Percentiles rank a stretch among this genome's conserved stretches.
Conservation (phyloP, 495 filamentous ascomycete genomes). For the Margaritispora aquatica region DNA sequence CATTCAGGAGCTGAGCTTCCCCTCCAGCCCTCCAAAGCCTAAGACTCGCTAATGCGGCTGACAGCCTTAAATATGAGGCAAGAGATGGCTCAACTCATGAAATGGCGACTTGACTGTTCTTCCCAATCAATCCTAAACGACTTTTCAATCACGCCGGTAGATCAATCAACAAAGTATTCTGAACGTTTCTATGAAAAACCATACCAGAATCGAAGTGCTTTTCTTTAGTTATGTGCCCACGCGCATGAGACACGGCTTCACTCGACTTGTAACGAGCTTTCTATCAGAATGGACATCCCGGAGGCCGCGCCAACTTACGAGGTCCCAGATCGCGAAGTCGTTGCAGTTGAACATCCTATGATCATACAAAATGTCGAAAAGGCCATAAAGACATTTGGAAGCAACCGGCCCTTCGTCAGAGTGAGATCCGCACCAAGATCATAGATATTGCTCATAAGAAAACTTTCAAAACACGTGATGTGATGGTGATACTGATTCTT, state of each 20-base stretch:
- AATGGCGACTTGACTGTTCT: background rate
- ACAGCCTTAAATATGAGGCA: background rate
- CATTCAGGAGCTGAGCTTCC: background rate
- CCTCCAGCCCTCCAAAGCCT: background rate
- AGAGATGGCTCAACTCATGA: background rate
- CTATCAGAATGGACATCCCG: background rate
- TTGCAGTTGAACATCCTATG: constrained; percentile 83
- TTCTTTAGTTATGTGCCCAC: no score
- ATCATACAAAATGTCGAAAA: constrained; percentile 77
- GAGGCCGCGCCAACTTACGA: constrained; percentile 6
- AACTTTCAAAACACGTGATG: background rate
- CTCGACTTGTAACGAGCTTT: no score
- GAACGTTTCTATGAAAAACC: background rate
- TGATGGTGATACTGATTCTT: constrained; percentile 1
- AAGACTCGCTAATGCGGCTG: background rate
- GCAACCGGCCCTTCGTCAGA: constrained; percentile 52
- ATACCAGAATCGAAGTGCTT: no score
- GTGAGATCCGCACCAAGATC: constrained; percentile 50
- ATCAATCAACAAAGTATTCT: background rate
- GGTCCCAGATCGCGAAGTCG: constrained; percentile 36
- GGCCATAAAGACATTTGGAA: constrained; percentile 73
- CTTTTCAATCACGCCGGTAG: background rate
- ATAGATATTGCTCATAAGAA: no score
- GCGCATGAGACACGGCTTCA: no score
- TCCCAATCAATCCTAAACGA: background rate